Evolutionary conservation across 345 rosid genomes (phyloP).

Genomic region (Bruguiera sexangula): DNA sequence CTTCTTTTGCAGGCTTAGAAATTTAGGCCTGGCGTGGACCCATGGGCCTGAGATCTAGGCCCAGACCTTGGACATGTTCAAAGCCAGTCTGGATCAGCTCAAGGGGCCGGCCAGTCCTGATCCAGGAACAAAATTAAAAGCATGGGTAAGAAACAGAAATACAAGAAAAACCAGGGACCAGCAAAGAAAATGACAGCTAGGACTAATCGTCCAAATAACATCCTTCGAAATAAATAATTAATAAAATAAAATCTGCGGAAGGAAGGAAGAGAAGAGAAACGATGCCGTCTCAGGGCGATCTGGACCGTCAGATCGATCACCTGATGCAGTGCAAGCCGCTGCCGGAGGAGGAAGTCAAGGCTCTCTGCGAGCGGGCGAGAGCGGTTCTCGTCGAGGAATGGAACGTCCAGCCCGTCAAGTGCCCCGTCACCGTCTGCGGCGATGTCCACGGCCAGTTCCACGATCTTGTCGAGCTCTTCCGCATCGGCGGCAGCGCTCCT

Average conservation of each 20-base stretch:
- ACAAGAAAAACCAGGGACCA: constrained; percentile 1
- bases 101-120: no score
- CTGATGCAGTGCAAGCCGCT: constrained; percentile 36
- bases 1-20: no score
- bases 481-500: constrained; percentile 51
- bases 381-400: constrained; percentile 50
- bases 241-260: background rate
- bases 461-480: constrained; percentile 54
- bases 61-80: no score
- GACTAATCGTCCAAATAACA: no score
- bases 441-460: constrained; percentile 55
- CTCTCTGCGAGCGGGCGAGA: constrained; percentile 46
- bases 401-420: constrained; percentile 53
- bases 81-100: no score
- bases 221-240: background rate
- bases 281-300: constrained; percentile 32
- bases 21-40: no score
- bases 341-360: constrained; percentile 34
- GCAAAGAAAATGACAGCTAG: background rate
- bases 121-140: no score
- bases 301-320: constrained; percentile 37
- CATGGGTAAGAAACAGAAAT: background rate
- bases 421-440: constrained; percentile 55
- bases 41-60: no score
- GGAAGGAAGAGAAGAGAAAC: background rate